These are phyloP conservation scores for Geotrichum fermentans DNA, from an alignment of 1,139 yeast genomes.

Conservation along the genomic window DNA sequence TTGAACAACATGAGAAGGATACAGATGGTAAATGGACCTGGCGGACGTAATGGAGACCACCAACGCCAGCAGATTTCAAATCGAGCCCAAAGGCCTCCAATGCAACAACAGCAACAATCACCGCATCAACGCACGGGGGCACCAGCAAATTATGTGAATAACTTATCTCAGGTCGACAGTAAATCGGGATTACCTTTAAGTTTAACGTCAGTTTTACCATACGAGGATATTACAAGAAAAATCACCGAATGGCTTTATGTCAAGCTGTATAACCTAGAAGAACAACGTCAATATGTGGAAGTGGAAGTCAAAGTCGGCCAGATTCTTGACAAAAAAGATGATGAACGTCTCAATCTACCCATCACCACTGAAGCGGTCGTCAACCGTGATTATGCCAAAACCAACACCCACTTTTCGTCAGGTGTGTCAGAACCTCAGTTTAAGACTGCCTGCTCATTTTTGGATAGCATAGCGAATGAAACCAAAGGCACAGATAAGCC, in stretches of 20 bases:
- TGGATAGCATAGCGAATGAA: conserved; percentile 41
- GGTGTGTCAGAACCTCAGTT: conserved; percentile 68
- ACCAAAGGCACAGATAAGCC: conserved; percentile 12
- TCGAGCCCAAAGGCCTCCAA: conserved; percentile 1
- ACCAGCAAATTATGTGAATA: not conserved
- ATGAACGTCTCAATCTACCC: conserved; percentile 62
- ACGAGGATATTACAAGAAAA: conserved; percentile 74
- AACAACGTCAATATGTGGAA: conserved; percentile 61
- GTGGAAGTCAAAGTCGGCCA: conserved; percentile 80
- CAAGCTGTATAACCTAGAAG: conserved; percentile 59
- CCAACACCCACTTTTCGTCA: conserved; percentile 60
- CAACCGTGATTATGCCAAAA: conserved; percentile 49
- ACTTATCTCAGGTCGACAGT: conserved; percentile 3
- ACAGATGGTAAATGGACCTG: conserved; percentile 35
- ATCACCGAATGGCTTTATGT: conserved; percentile 90
- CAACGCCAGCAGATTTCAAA: not conserved
- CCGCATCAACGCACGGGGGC: not conserved
- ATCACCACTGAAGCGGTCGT: conserved; percentile 72
- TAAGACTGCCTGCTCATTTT: conserved; percentile 52
- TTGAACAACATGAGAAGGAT: conserved; percentile 42
- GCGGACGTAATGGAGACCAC: not conserved
- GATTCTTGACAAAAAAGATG: conserved; percentile 61
- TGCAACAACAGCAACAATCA: conserved; percentile 5
- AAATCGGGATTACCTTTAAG: conserved; percentile 38
- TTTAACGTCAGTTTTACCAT: conserved; percentile 70